Evolutionary conservation across 495 filamentous ascomycete species (phyloP).

Genomic region (Aspergillus wentii): DNA sequence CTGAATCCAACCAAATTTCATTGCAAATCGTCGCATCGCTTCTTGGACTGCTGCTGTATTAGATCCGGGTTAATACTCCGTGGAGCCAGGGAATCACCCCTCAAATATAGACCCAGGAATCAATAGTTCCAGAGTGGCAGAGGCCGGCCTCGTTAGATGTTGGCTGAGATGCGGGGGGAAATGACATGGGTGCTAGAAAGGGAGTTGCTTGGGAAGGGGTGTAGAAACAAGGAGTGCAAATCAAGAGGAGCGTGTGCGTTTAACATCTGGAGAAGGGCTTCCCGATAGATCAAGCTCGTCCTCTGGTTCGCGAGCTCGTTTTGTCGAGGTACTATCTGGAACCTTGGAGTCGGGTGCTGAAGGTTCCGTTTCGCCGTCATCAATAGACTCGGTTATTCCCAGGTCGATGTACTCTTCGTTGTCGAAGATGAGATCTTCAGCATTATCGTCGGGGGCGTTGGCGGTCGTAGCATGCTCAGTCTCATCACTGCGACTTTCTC

Average conservation of each 20-base stretch:
- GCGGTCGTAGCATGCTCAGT: conserved; percentile 8
- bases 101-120: too few relatives aligned
- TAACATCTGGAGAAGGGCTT: conserved; percentile 20
- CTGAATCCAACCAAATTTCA: background rate
- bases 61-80: background rate
- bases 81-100: background rate
- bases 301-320: conserved; percentile 24
- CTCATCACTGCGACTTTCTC: conserved; percentile 15
- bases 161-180: too few relatives aligned
- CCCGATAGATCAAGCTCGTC: conserved; percentile 25
- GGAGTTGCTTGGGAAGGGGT: too few relatives aligned
- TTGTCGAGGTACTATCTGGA: conserved; percentile 13
- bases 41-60: background rate
- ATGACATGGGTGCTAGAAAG: too few relatives aligned
- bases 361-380: background rate
- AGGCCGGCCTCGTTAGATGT: too few relatives aligned
- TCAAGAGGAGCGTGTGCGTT: conserved; percentile 28
- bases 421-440: conserved; percentile 32
- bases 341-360: background rate
- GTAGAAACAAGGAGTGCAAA: background rate
- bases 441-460: conserved; percentile 31
- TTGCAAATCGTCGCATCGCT: background rate
- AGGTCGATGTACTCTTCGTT: conserved; percentile 21
- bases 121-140: too few relatives aligned
- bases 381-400: background rate